Evolutionary conservation across 371 early-diverging fungal genomes (phyloP).

Genomic region (Actinomortierella ambigua): DNA sequence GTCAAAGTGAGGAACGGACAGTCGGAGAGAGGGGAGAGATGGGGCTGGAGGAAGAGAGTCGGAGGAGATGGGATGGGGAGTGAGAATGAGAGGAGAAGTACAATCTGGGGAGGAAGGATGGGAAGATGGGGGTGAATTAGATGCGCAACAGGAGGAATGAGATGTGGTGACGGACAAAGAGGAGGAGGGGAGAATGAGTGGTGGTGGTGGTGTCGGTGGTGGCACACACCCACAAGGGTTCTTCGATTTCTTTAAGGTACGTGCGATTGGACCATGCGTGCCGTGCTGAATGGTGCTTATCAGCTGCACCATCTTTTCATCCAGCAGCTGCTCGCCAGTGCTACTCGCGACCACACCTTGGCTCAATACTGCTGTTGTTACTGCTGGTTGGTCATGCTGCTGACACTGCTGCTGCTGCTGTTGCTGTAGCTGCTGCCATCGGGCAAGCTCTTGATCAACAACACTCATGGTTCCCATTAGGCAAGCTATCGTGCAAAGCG

Average conservation of each 20-base stretch:
- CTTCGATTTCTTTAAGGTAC: background rate
- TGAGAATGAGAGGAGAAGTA: background rate
- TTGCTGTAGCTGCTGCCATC: background rate
- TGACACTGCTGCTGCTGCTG: background rate
- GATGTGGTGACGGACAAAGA: background rate
- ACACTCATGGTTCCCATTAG: too few relatives aligned
- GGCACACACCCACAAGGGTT: background rate
- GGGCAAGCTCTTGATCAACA: too few relatives aligned
- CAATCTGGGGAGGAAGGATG: background rate
- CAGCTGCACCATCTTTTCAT: background rate
- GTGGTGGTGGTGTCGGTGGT: constrained; percentile 1
- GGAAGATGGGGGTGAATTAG: background rate
- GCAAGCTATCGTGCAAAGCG: too few relatives aligned
- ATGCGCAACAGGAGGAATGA: background rate
- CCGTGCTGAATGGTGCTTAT: background rate
- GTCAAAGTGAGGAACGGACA: too few relatives aligned
- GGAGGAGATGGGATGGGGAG: too few relatives aligned
- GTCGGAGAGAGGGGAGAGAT: too few relatives aligned
- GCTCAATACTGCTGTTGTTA: background rate
- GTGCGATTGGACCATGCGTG: constrained; percentile 1
- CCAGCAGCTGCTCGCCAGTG: background rate
- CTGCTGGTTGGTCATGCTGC: too few relatives aligned
- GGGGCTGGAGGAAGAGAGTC: too few relatives aligned
- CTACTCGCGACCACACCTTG: background rate
- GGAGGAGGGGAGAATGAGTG: background rate